Conservation (phyloP, 305 asterid genomes). For the Euphrasia arctica region DNA sequence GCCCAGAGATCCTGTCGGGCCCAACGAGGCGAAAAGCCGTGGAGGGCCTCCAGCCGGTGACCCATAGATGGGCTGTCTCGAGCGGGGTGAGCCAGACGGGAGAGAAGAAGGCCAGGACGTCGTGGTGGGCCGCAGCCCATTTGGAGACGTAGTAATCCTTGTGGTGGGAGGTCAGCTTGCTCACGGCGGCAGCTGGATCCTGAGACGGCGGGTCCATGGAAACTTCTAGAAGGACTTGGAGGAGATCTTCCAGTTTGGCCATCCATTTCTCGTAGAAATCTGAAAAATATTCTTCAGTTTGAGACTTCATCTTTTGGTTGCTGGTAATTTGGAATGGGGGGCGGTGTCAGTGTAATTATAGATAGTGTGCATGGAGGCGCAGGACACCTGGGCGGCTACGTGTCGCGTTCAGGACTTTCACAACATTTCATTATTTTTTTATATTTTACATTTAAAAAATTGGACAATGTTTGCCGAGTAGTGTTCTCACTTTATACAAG, state of each 20-base stretch:
- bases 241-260: slow-evolving; percentile 44
- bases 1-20: slow-evolving; percentile 6
- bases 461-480: too few relatives aligned
- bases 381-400: too few relatives aligned
- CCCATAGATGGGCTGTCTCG: slow-evolving; percentile 48
- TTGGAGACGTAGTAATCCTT: slow-evolving; percentile 55
- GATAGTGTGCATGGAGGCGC: too few relatives aligned
- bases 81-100: slow-evolving; percentile 59
- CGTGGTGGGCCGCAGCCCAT: slow-evolving; percentile 60
- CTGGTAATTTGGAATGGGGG: too few relatives aligned
- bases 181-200: slow-evolving; percentile 24
- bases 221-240: slow-evolving; percentile 26
- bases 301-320: slow-evolving; percentile 28
- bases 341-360: too few relatives aligned
- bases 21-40: slow-evolving; percentile 41
- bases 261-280: slow-evolving; percentile 57
- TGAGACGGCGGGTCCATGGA: slow-evolving; percentile 8
- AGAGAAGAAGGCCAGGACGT: slow-evolving; percentile 44
- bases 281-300: slow-evolving; percentile 35
- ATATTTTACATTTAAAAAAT: too few relatives aligned
- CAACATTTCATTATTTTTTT: background rate
- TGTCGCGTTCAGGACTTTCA: background rate
- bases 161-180: slow-evolving; percentile 51
- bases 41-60: slow-evolving; percentile 80
- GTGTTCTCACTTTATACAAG: too few relatives aligned